Conservation (phyloP, 2,329 filamentous ascomycete genomes). For the Talaromyces sp. region DNA sequence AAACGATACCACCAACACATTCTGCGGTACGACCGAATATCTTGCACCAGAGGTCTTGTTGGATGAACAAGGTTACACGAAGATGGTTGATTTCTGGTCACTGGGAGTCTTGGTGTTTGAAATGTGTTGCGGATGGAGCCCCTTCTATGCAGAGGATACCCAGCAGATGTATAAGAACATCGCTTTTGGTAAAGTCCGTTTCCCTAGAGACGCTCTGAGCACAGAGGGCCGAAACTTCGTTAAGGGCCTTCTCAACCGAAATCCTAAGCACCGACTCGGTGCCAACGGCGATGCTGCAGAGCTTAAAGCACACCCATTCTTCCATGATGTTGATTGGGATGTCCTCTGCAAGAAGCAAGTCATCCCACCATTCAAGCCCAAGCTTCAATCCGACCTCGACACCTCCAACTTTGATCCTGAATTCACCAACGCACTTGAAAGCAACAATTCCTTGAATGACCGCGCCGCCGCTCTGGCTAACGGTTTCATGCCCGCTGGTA, state of each 20-base stretch:
- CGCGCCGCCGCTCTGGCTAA: conserved; percentile 83
- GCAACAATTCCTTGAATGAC: conserved; percentile 84
- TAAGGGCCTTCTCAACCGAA: conserved; percentile 94
- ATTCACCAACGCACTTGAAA: conserved; percentile 92
- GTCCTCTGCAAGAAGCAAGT: conserved; percentile 86
- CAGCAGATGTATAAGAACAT: conserved; percentile 99
- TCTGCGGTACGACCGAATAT: conserved; percentile 98
- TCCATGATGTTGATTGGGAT: conserved; percentile 90
- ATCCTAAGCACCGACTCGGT: conserved; percentile 91
- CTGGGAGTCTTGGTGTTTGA: conserved; percentile 96
- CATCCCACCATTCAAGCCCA: conserved; percentile 95
- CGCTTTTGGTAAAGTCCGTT: conserved; percentile 96
- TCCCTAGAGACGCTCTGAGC: conserved; percentile 90
- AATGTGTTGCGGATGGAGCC: conserved; percentile 99
- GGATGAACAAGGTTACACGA: conserved; percentile 96
- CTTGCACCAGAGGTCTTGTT: conserved; percentile 92
- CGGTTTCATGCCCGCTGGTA: conserved; percentile 74
- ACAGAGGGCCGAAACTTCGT: conserved; percentile 97
- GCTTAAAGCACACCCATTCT: conserved; percentile 92
- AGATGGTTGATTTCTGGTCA: conserved; percentile 99
- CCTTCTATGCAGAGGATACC: conserved; percentile 97
- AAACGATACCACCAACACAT: conserved; percentile 97
- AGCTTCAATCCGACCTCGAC: conserved; percentile 92
- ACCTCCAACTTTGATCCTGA: conserved; percentile 98
- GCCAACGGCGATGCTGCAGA: conserved; percentile 91